Evolutionary conservation across 768 basidiomycete species (phyloP).

Genomic region (Serendipita sp.): DNA sequence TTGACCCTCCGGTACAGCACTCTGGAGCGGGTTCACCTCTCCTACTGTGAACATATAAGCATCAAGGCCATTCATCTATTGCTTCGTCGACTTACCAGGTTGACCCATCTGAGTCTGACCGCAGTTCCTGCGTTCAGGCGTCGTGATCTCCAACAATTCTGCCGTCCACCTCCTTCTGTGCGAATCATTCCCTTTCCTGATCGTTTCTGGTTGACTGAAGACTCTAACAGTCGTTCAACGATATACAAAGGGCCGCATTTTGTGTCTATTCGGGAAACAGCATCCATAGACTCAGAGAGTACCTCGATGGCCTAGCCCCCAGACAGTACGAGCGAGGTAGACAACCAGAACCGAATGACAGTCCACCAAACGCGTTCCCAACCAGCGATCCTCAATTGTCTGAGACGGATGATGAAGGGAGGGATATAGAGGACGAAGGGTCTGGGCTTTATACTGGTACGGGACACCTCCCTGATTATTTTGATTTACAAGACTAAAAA

Average conservation of each 20-base stretch:
- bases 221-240: slow-evolving; percentile 63
- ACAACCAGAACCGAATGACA: neutral
- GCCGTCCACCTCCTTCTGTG: slow-evolving; percentile 74
- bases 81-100: slow-evolving; percentile 69
- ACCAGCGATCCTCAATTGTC: neutral
- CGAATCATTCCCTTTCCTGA: slow-evolving; percentile 20
- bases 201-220: slow-evolving; percentile 4
- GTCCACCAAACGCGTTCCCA: neutral
- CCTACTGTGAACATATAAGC: slow-evolving; percentile 90
- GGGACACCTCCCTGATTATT: no score
- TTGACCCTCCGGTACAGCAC: slow-evolving; percentile 73
- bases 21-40: slow-evolving; percentile 89
- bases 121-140: slow-evolving; percentile 86
- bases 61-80: slow-evolving; percentile 85
- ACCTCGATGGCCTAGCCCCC: slow-evolving; percentile 34
- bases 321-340: neutral
- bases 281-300: slow-evolving; percentile 64
- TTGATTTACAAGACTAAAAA: no score
- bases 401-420: neutral
- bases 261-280: slow-evolving; percentile 95
- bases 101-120: slow-evolving; percentile 93
- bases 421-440: neutral
- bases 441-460: no score
- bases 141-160: slow-evolving; percentile 73
- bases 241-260: slow-evolving; percentile 74